A percentile compares a stretch with the other conserved stretches of the same genome.
Conservation (phyloP, 768 basidiomycete genomes). For the Tricholoma terreum region DNA sequence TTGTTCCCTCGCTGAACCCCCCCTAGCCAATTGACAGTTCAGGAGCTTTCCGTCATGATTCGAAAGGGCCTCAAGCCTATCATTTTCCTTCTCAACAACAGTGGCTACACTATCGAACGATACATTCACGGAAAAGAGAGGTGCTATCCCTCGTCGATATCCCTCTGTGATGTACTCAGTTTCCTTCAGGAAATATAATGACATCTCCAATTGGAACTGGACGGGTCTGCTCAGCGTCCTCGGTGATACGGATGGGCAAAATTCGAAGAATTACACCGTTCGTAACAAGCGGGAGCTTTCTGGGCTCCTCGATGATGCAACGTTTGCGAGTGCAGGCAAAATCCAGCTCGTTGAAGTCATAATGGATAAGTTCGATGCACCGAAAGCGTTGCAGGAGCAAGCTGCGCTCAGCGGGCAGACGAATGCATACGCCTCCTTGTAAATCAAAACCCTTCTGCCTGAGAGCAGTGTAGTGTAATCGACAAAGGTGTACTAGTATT, state of each 20-base stretch:
- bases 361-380: conserved; percentile 74
- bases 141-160: conserved; percentile 20
- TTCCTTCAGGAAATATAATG: conserved; percentile 69
- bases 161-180: not conserved
- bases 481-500: too few species aligned
- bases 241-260: conserved; percentile 48
- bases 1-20: conserved; percentile 1
- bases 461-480: too few species aligned
- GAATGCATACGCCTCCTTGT: conserved; percentile 36
- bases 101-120: conserved; percentile 86
- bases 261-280: conserved; percentile 63
- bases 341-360: conserved; percentile 80
- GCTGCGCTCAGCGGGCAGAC: conserved; percentile 52
- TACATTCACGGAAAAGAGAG: conserved; percentile 63
- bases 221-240: conserved; percentile 58
- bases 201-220: conserved; percentile 82
- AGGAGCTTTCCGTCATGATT: conserved; percentile 86
- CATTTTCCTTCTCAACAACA: conserved; percentile 79
- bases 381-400: conserved; percentile 55
- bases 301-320: conserved; percentile 56
- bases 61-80: conserved; percentile 71
- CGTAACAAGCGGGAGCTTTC: conserved; percentile 65
- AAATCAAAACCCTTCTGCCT: too few species aligned
- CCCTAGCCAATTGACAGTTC: conserved; percentile 68
- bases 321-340: conserved; percentile 61